These are phyloP conservation scores for Raphanus raphanistrum DNA, from an alignment of 345 rosid genomes.

Conservation along the genomic window DNA sequence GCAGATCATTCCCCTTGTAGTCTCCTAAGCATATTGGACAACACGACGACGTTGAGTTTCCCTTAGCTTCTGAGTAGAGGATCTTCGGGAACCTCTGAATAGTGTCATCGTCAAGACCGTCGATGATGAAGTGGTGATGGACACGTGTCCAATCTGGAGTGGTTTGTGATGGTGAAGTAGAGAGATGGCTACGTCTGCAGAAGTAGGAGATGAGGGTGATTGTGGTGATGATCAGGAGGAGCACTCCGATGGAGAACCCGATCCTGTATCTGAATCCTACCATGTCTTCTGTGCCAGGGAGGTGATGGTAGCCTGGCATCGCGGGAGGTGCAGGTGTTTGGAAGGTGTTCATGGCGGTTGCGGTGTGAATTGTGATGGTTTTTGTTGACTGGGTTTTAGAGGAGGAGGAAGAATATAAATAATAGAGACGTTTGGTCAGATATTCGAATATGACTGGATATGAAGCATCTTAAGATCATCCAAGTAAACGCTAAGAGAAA, in stretches of 20 bases:
- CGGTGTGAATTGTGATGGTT: not conserved
- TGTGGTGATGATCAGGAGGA: constrained; percentile 49
- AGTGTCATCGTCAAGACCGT: constrained; percentile 76
- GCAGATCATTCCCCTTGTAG: constrained; percentile 55
- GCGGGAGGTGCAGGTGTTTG: constrained; percentile 24
- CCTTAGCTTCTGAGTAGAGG: constrained; percentile 65
- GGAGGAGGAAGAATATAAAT: constrained; percentile 2
- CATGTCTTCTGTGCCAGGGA: constrained; percentile 35
- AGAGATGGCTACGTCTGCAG: constrained; percentile 43
- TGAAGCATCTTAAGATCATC: constrained; percentile 25
- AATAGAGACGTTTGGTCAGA: constrained; percentile 27
- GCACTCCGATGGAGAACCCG: constrained; percentile 53
- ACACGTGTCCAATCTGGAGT: constrained; percentile 15
- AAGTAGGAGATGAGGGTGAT: constrained; percentile 53
- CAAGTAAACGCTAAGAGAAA: constrained; percentile 28
- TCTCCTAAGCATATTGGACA: constrained; percentile 88
- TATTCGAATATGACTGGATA: constrained; percentile 16
- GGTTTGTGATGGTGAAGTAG: constrained; percentile 23
- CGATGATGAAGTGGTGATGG: constrained; percentile 40
- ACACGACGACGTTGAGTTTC: constrained; percentile 47
- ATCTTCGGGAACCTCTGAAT: constrained; percentile 72
- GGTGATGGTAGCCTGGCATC: constrained; percentile 25
- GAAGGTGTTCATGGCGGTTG: constrained; percentile 21
- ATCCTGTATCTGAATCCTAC: constrained; percentile 53
- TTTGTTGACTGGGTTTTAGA: not conserved